Percentiles rank a stretch among this genome's conserved stretches.
These are phyloP conservation scores for Arthrobotrys conoides DNA, from an alignment of 2,329 filamentous ascomycete genomes.

Conservation along the genomic window DNA sequence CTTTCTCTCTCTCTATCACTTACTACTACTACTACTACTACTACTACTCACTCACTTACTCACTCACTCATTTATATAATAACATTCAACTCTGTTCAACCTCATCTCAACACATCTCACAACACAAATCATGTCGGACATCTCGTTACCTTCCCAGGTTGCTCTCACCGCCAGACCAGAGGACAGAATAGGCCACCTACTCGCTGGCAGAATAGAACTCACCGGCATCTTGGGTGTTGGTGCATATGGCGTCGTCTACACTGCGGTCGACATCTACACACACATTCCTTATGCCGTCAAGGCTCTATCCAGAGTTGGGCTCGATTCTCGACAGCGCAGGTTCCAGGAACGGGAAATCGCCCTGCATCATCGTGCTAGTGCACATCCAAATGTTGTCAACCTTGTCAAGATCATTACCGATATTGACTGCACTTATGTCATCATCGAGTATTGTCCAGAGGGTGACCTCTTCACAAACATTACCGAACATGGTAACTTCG, in stretches of 20 bases:
- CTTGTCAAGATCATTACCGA: slow-evolving; percentile 94
- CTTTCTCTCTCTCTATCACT: slow-evolving; percentile 53
- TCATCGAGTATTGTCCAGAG: slow-evolving; percentile 96
- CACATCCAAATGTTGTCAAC: slow-evolving; percentile 92
- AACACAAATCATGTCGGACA: slow-evolving; percentile 60
- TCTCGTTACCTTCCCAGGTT: slow-evolving; percentile 63
- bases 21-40: too few species aligned
- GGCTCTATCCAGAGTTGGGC: slow-evolving; percentile 91
- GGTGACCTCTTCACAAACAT: slow-evolving; percentile 98
- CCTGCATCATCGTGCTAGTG: slow-evolving; percentile 88
- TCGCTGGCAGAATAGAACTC: slow-evolving; percentile 86
- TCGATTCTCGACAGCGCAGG: slow-evolving; percentile 86
- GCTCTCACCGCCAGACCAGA: slow-evolving; percentile 72
- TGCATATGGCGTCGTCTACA: slow-evolving; percentile 96
- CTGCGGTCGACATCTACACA: slow-evolving; percentile 85
- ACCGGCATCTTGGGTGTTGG: slow-evolving; percentile 89
- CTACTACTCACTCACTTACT: too few species aligned
- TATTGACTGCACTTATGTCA: slow-evolving; percentile 92
- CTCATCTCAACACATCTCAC: slow-evolving; percentile 52
- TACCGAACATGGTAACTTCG: slow-evolving; percentile 92
- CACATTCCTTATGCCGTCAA: slow-evolving; percentile 92
- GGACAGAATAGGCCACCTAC: slow-evolving; percentile 85
- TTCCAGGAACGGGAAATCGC: slow-evolving; percentile 95
- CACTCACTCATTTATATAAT: too few species aligned
- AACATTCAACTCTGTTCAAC: slow-evolving; percentile 20